Conservation (phyloP, 805 yeast genomes). For the Kazachstania kunashirensis region DNA sequence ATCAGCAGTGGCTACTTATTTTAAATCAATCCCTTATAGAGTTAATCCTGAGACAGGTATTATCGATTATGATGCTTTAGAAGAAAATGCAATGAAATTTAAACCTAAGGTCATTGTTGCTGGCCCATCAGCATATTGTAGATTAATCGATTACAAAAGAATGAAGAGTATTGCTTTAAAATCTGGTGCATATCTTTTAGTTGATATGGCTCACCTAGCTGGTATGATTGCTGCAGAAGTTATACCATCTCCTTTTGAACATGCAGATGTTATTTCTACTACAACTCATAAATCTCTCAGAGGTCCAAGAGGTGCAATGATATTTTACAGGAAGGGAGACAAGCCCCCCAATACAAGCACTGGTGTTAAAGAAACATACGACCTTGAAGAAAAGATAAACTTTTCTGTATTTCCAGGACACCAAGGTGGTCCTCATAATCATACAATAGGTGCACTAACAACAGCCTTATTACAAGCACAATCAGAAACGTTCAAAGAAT, state of each 20-base stretch:
- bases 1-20: slow-evolving; percentile 89
- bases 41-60: slow-evolving; percentile 83
- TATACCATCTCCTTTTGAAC: slow-evolving; percentile 90
- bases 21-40: slow-evolving; percentile 97
- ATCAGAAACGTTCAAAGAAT: slow-evolving; percentile 78
- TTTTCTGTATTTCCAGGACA: slow-evolving; percentile 99
- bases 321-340: slow-evolving; percentile 95
- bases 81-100: slow-evolving; percentile 77
- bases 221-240: slow-evolving; percentile 94
- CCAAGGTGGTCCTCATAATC: slow-evolving; percentile 99
- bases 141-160: slow-evolving; percentile 90
- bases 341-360: no score
- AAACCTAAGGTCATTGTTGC: slow-evolving; percentile 96
- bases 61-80: slow-evolving; percentile 91
- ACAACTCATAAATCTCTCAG: slow-evolving; percentile 97
- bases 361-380: slow-evolving; percentile 89
- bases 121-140: slow-evolving; percentile 95
- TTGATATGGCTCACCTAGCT: slow-evolving; percentile 97
- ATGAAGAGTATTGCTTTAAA: slow-evolving; percentile 93
- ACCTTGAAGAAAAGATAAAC: slow-evolving; percentile 88
- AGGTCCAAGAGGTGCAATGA: slow-evolving; percentile 99
- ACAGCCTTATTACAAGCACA: slow-evolving; percentile 91
- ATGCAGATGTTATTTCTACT: slow-evolving; percentile 94
- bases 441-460: slow-evolving; percentile 95
- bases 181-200: slow-evolving; percentile 91